Evolutionary conservation across 2,329 filamentous ascomycete species (phyloP).

Genomic region (Xylariaceae sp.): DNA sequence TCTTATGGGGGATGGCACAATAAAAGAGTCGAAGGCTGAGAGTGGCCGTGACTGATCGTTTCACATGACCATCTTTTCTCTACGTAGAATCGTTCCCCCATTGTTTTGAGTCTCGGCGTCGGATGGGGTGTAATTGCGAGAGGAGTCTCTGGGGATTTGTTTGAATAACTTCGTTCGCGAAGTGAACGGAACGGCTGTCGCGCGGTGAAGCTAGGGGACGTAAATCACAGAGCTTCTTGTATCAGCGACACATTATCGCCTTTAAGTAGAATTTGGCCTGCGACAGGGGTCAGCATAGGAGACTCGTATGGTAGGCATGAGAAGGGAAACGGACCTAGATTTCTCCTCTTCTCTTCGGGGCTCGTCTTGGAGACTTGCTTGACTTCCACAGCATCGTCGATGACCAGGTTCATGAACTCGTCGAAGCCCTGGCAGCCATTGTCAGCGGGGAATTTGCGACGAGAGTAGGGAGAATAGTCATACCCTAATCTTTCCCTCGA

Average conservation of each 20-base stretch:
- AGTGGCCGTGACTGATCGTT: constrained; percentile 19
- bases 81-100: too few relatives aligned
- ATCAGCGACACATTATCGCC: constrained; percentile 65
- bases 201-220: not conserved
- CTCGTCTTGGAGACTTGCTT: constrained; percentile 78
- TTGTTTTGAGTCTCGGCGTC: not conserved
- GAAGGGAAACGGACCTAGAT: constrained; percentile 59
- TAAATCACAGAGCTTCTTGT: constrained; percentile 39
- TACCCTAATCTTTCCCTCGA: constrained; percentile 94
- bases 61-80: constrained; percentile 12
- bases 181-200: constrained; percentile 19
- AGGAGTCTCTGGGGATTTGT: not conserved
- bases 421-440: constrained; percentile 74
- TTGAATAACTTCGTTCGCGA: constrained; percentile 4
- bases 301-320: not conserved
- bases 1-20: constrained; percentile 65
- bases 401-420: constrained; percentile 98
- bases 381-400: constrained; percentile 93
- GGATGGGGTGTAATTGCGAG: not conserved
- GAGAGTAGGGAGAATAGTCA: constrained; percentile 28
- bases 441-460: not conserved
- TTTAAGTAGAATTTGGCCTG: constrained; percentile 63
- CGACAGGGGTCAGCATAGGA: constrained; percentile 7
- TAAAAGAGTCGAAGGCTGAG: constrained; percentile 38
- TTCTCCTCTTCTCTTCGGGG: constrained; percentile 69